Conservation (phyloP, 2,329 filamentous ascomycete species). For the Diplodia sapinea region DNA sequence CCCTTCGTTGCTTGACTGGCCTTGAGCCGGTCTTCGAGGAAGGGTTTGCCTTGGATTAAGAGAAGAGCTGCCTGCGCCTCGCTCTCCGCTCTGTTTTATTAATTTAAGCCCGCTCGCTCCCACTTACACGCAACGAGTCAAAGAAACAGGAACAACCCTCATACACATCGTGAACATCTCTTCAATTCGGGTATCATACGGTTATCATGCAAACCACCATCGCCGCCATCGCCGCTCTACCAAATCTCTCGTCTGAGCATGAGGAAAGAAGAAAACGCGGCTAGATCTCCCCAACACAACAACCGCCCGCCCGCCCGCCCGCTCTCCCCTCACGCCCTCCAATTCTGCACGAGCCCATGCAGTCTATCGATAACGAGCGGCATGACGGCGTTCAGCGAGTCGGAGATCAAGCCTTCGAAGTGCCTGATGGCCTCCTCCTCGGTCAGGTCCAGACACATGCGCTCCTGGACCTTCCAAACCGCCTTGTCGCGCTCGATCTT, state of each 20-base stretch:
- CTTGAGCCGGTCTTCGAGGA: too few relatives aligned
- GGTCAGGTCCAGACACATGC: slow-evolving; percentile 87
- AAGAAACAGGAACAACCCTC: too few relatives aligned
- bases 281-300: not conserved
- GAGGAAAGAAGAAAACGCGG: not conserved
- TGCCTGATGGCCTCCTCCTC: slow-evolving; percentile 91
- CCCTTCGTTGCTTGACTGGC: too few relatives aligned
- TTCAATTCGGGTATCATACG: not conserved
- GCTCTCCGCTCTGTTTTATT: too few relatives aligned
- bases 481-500: slow-evolving; percentile 90
- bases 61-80: too few relatives aligned
- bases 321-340: slow-evolving; percentile 60
- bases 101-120: too few relatives aligned
- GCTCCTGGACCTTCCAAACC: slow-evolving; percentile 91
- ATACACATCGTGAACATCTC: not conserved
- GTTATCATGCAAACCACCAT: not conserved
- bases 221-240: not conserved
- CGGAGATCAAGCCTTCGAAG: slow-evolving; percentile 88
- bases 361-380: slow-evolving; percentile 93
- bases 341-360: slow-evolving; percentile 91
- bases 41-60: too few relatives aligned
- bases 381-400: slow-evolving; percentile 86
- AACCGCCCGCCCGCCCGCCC: too few relatives aligned
- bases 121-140: too few relatives aligned
- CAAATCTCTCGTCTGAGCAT: not conserved